Percentiles rank a stretch among this genome's conserved stretches.
phyloP scores from a whole-genome alignment of 371 early-diverging fungal genomes.

The Nosema muscidifuracis region DNA sequence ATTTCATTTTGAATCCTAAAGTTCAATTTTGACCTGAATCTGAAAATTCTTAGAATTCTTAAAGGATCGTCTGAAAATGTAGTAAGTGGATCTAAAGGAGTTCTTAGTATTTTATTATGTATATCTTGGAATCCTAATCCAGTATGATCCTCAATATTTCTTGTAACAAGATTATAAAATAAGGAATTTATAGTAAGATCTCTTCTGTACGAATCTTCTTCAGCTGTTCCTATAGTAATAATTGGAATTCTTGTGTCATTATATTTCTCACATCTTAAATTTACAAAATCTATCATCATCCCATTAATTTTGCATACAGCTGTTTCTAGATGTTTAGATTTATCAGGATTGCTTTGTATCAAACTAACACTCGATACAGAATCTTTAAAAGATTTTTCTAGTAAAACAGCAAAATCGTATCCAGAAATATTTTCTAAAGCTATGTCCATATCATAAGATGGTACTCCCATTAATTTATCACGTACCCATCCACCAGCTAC shows the following conservation, averaged over 20 bases:
- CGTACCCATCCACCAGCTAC: conserved; percentile 63
- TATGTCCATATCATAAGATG: conserved; percentile 85
- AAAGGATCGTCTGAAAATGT: conserved; percentile 95
- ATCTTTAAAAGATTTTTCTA: conserved; percentile 52
- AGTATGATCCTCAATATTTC: conserved; percentile 81
- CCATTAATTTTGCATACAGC: conserved; percentile 77
- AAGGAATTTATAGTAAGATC: conserved; percentile 95
- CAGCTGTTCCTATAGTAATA: conserved; percentile 78
- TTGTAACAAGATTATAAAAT: conserved; percentile 85
- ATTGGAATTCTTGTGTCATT: conserved; percentile 73
- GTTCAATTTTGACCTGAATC: conserved; percentile 81
- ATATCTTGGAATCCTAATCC: conserved; percentile 64
- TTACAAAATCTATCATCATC: conserved; percentile 81
- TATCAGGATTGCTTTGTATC: conserved; percentile 84
- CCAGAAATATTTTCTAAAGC: conserved; percentile 89
- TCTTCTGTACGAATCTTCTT: conserved; percentile 86
- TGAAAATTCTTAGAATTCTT: conserved; percentile 82
- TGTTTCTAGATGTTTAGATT: conserved; percentile 95
- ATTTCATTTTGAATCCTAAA: conserved; percentile 73
- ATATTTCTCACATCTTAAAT: conserved; percentile 84
- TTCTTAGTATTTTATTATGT: conserved; percentile 65
- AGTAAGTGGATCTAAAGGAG: conserved; percentile 79
- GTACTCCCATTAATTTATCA: conserved; percentile 73
- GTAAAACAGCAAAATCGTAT: conserved; percentile 74
- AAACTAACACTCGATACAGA: conserved; percentile 66